Evolutionary conservation across 345 rosid genomes (phyloP).

Genomic region (Crucihimalaya himalaica): DNA sequence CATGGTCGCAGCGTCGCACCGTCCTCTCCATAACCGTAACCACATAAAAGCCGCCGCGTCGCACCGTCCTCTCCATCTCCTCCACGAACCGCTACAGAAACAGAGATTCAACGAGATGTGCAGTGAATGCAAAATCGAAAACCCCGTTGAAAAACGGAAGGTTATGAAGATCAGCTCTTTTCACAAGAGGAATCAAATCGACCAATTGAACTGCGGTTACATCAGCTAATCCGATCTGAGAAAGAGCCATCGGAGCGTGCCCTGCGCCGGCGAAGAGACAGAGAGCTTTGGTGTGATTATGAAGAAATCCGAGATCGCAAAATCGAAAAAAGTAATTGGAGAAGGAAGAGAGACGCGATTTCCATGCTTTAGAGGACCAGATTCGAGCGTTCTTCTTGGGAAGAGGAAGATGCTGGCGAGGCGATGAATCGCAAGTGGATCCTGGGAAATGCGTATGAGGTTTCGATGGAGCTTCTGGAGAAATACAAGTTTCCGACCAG

Average conservation of each 20-base stretch:
- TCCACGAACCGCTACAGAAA: constrained; percentile 57
- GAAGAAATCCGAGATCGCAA: constrained; percentile 47
- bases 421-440: constrained; percentile 73
- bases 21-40: constrained; percentile 54
- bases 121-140: constrained; percentile 72
- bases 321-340: constrained; percentile 51
- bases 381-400: constrained; percentile 68
- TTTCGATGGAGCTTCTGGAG: constrained; percentile 46
- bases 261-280: constrained; percentile 91
- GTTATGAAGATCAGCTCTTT: constrained; percentile 76
- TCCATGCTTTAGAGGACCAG: constrained; percentile 73
- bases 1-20: too few relatives aligned
- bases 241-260: constrained; percentile 77
- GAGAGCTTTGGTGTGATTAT: constrained; percentile 70
- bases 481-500: constrained; percentile 63
- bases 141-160: constrained; percentile 73
- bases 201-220: constrained; percentile 81
- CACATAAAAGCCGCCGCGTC: constrained; percentile 56
- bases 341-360: constrained; percentile 53
- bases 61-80: constrained; percentile 93
- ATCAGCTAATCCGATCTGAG: constrained; percentile 56
- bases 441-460: constrained; percentile 74
- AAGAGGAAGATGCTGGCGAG: constrained; percentile 61
- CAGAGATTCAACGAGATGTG: constrained; percentile 63
- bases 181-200: constrained; percentile 70